Evolutionary conservation across 2,329 filamentous ascomycete species (phyloP), one percentile per base, ranked within the genome.

Genomic region (Drechslerella dactyloides): DNA sequence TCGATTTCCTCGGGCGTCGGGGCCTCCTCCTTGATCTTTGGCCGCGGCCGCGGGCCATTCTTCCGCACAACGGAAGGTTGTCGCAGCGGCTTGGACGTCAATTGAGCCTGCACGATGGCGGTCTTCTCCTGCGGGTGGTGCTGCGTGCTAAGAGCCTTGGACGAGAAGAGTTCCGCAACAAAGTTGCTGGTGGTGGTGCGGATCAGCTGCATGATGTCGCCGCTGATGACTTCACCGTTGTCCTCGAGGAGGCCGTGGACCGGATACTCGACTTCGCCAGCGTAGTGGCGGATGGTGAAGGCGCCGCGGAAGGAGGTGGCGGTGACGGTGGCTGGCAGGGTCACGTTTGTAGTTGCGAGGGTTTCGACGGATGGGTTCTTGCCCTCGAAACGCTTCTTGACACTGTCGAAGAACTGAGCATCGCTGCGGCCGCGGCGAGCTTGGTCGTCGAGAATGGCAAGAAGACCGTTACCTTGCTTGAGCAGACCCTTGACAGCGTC

Each of bases 371-470:
- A 90, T 0, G 91, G 88, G 78, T 97, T 97, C 82, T 96, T 97
- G 78, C 90, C 89, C 74, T 96, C 90, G 77, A 99, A 99, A 7
- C 94, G 89, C 82, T 94, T 96, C 74, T 90, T 88, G 74, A 97
- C 82, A 76, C 90, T 93, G 77, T 99, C 94, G 0, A 97, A 82
- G 75, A 99, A 86, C 78, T 99, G 93, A 79, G 90, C 85, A 75
- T 99, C 94, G 0, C 89, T 91, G 77, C 92, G 89, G 76, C 93
- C 90, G 60, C 93, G 90, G 54, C 90, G 89, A 50, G 92, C 96
- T 80, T 99, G 94, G 77, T 99, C 94, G 78, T 99, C 94, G 0
- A 99, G 83, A 74, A 99, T 99, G 80, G 91, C 93, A 19, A 99
- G 83, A 42, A 99, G 83, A 50, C 94, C 94, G 77, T 97, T 97